Conservation (phyloP, 2,329 filamentous ascomycete genomes). For the Samsoniella hepiali region DNA sequence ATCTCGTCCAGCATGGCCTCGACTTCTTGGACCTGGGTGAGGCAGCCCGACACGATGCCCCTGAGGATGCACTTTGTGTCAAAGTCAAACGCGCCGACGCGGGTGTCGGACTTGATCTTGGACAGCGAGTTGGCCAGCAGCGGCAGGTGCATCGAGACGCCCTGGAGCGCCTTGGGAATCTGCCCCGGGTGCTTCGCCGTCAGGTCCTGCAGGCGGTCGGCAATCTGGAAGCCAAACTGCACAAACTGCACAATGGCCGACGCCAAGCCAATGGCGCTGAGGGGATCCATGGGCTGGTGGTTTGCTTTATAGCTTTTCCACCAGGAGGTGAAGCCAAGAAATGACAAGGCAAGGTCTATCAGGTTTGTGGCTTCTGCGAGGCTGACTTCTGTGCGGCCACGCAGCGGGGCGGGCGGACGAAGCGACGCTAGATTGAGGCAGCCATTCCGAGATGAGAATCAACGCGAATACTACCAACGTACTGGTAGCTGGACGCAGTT, state of each 20-base stretch:
- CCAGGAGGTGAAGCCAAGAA: background rate
- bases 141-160: conserved; percentile 17
- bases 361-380: conserved; percentile 2
- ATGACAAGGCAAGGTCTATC: background rate
- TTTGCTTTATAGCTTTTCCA: no score
- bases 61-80: conserved; percentile 18
- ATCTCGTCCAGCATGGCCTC: conserved; percentile 16
- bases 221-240: conserved; percentile 17
- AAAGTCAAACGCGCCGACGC: conserved; percentile 6
- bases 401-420: background rate
- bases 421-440: background rate
- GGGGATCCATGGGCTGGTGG: background rate
- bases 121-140: conserved; percentile 14
- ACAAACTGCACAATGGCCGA: conserved; percentile 17
- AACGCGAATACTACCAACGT: background rate
- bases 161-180: conserved; percentile 13
- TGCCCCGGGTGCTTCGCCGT: conserved; percentile 14
- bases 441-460: background rate
- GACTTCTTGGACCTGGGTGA: conserved; percentile 11
- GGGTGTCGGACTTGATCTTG: conserved; percentile 11
- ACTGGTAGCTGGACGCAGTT: no score
- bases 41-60: conserved; percentile 16
- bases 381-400: background rate
- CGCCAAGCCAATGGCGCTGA: conserved; percentile 16
- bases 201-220: conserved; percentile 15